Percentiles rank a stretch among this genome's conserved stretches.
These are phyloP conservation scores for Fragaria ananassa DNA, from an alignment of 306 rosid genomes.

Conservation along the genomic window DNA sequence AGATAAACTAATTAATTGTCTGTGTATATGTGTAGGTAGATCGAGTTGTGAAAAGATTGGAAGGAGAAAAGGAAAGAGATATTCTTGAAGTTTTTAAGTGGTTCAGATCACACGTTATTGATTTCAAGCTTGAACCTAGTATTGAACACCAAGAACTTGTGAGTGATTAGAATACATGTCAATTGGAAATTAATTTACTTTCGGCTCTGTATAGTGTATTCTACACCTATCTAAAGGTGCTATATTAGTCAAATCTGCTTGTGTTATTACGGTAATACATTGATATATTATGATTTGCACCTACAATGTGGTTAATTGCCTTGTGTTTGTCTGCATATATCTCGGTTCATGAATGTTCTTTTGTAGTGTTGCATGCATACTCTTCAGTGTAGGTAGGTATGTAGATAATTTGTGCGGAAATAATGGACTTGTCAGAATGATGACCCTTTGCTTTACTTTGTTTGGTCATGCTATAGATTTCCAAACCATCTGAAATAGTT, in stretches of 20 bases:
- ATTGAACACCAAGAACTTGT: slow-evolving; percentile 89
- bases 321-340: background rate
- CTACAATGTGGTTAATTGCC: background rate
- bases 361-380: background rate
- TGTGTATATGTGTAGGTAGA: slow-evolving; percentile 58
- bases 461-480: background rate
- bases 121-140: slow-evolving; percentile 67
- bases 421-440: background rate
- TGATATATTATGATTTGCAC: background rate
- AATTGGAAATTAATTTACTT: slow-evolving; percentile 18
- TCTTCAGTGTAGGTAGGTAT: background rate
- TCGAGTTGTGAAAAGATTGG: slow-evolving; percentile 51
- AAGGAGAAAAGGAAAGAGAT: slow-evolving; percentile 41
- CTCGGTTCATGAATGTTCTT: background rate
- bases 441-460: background rate
- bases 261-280: background rate
- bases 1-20: slow-evolving; percentile 11
- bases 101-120: slow-evolving; percentile 71
- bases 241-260: background rate
- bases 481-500: background rate
- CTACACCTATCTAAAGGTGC: slow-evolving; percentile 8
- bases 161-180: slow-evolving; percentile 44
- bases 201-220: slow-evolving; percentile 5
- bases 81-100: slow-evolving; percentile 55
- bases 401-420: background rate